Base-by-base conservation (phyloP, 2,329 filamentous ascomycete genomes). In the Microcera coccophila region DNA sequence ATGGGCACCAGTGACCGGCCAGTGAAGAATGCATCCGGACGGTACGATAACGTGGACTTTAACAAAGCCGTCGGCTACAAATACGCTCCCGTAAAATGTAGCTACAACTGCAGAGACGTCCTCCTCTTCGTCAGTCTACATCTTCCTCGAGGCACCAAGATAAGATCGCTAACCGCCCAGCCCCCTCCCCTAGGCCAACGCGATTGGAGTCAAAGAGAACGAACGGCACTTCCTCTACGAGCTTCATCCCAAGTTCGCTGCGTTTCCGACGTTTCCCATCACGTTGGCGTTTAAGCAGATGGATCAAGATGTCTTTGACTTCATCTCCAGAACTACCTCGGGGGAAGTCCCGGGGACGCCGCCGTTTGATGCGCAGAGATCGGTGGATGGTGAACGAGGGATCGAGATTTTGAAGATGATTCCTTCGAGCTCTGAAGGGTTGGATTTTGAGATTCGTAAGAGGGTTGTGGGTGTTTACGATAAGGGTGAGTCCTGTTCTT, bases 241-340 rank as follows among this genome's bases (percentile, higher is more conserved):
- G 39, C 60, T 69, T 2, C 63, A 73, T 26, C 68, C 69, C 4
- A 56, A 61, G 16, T 73, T 73, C 36, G 63, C 69, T 14, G 59
- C 58, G 5, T 73, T 73, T 47, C 71, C 71, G n/a, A 73, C 70
- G 0, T 73, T 72, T 43, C 65, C 70, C 20, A 65, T 71, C 50
- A 71, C 71, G 42, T 61, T 72, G 4, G 60, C 62, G 28, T 72
- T 71, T 57, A 73, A 73, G 53, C 63, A 68, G 52, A 69, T 68
- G 4, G 63, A 67, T 38, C 66, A 70, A 43, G 70, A 72, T 48
- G 67, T 72, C 32, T 67, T 65, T 42, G 63, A 71, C 53, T 71
- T 69, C 49, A 61, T 66, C 49, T 54, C 62, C 5, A 62, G 63
- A 18, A 64, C 61, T 20, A 61, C 61, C 2, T 48, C 59, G 1